A percentile compares a stretch with the other conserved stretches of the same genome.
Conservation (phyloP, 2,329 filamentous ascomycete genomes). For the Fusarium domesticum region DNA sequence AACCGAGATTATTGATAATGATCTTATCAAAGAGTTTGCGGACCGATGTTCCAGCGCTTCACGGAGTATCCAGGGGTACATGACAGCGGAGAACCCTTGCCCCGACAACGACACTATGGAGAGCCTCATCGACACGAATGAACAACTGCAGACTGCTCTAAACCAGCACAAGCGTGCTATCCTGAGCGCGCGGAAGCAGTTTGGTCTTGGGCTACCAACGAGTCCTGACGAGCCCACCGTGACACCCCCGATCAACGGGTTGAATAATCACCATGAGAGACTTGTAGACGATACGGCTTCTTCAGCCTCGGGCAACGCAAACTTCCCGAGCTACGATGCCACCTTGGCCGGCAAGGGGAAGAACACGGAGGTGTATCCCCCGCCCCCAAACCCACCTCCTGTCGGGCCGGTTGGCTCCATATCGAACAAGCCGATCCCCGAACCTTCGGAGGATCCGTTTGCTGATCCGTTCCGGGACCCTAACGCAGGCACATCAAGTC, state of each 20-base stretch:
- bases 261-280: constrained; percentile 22
- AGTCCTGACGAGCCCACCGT: constrained; percentile 29
- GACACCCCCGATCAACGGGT: constrained; percentile 32
- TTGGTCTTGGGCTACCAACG: constrained; percentile 39
- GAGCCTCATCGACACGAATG: constrained; percentile 89
- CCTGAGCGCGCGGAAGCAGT: constrained; percentile 57
- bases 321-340: constrained; percentile 10
- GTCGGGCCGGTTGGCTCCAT: constrained; percentile 22
- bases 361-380: constrained; percentile 29
- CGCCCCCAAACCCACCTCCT: constrained; percentile 25
- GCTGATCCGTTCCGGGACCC: constrained; percentile 38
- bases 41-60: constrained; percentile 81
- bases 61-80: constrained; percentile 80
- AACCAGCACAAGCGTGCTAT: constrained; percentile 83
- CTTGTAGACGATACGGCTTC: constrained; percentile 12
- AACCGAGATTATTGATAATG: constrained; percentile 72
- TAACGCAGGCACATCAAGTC: constrained; percentile 17
- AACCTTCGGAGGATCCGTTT: constrained; percentile 25
- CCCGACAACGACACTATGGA: constrained; percentile 95
- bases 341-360: constrained; percentile 36
- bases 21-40: constrained; percentile 89
- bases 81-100: constrained; percentile 70
- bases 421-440: constrained; percentile 17
- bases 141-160: constrained; percentile 78
- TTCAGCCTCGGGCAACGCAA: constrained; percentile 13